These are phyloP conservation scores for Tolypocladium capitatum DNA, from an alignment of 2,329 filamentous ascomycete species.

Conservation along the genomic window DNA sequence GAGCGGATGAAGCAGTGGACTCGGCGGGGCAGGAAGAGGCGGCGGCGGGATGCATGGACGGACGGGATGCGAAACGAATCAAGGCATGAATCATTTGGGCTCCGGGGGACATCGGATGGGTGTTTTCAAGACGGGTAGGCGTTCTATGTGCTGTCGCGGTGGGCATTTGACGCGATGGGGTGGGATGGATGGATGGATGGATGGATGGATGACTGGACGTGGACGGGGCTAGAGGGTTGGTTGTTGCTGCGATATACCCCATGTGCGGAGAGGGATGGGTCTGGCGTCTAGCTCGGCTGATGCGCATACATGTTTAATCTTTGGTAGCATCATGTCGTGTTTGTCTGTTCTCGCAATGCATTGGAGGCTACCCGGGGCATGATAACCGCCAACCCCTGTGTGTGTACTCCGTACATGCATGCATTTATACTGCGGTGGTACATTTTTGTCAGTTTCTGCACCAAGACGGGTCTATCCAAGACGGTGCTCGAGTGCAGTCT, in stretches of 20 bases:
- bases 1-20: not conserved
- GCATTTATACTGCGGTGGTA: not conserved
- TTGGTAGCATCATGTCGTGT: no score
- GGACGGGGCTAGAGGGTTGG: not conserved
- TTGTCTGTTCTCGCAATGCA: not conserved
- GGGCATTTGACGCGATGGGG: not conserved
- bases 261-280: not conserved
- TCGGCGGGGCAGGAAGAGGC: not conserved
- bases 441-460: not conserved
- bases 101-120: not conserved
- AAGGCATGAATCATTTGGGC: not conserved
- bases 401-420: not conserved
- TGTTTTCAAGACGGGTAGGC: not conserved
- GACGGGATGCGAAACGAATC: constrained; percentile 2
- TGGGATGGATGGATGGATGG: not conserved
- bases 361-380: not conserved
- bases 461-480: not conserved
- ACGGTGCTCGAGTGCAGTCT: not conserved
- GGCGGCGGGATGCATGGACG: not conserved
- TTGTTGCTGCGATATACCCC: constrained; percentile 1
- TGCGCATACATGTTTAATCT: not conserved
- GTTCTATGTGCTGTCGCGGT: not conserved
- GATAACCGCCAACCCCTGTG: not conserved
- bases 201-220: not conserved
- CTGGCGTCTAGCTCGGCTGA: not conserved